Evolutionary conservation across 2,329 filamentous ascomycete genomes (phyloP), one percentile per base, ranked within the genome.

Genomic region (Fusarium sp.): DNA sequence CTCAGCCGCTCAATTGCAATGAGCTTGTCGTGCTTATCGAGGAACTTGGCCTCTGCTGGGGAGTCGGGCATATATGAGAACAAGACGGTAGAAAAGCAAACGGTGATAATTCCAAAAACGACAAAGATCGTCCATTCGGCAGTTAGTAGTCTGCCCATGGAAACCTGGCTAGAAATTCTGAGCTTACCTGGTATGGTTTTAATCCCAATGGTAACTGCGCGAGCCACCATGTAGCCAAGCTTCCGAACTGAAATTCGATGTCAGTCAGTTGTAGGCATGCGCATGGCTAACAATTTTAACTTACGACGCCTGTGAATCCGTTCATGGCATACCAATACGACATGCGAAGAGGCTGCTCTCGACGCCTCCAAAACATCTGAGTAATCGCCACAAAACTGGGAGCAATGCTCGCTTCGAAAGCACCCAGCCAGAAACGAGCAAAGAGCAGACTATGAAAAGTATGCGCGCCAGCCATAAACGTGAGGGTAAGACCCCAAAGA

Each of bases 51-150:
- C 22, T 86, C 83, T 72, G 89, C 84, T 0, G 90, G 89, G 0
- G 87, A 89, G 69, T 92, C 90, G 0, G 90, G 90, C 82, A 92
- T 88, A 52, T 86, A 84, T 18, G 85, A 43, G 78, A 87, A 82
- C 7, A 91, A 84, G 14, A 85, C 72, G 0, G 81, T 49, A 1
- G 77, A 77, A 34, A 86, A 78, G 22, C 85, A 83, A 18, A 87
- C 82, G 0, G 84, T 83, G 72, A 81, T 68, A 2, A 60, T 53
- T 1, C 78, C 78, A 33, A 78, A 80, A 28, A 77, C 79, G 1
- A 80, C 72, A 26, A 79, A 79, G 20, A 80, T 78, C 0, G 66
- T 69, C 66, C 70, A 4, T 0, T 5, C 7, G 22, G 17, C 0
- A 0, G 1, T 70, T 1, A 67, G 28, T 38, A 22, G 6, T n/a